Conservation (phyloP, 176 grass and related monocot species). For the Avena atlantica region DNA sequence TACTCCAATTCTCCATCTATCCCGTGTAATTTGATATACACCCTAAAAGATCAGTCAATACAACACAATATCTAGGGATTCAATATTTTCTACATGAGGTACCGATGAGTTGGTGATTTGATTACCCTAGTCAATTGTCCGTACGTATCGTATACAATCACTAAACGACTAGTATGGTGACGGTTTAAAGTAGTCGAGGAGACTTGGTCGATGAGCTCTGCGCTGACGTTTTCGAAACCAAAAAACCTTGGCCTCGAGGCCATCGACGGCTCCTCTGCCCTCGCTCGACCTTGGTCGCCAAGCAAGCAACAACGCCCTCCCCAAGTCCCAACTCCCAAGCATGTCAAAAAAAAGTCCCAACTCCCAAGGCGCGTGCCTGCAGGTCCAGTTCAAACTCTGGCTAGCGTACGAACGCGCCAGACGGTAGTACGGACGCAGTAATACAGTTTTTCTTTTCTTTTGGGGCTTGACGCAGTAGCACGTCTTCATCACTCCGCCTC, state of each 20-base stretch:
- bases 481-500: too few relatives aligned
- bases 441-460: too few relatives aligned
- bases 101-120: background rate
- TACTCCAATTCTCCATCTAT: too few relatives aligned
- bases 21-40: too few relatives aligned
- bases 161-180: background rate
- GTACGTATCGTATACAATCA: background rate
- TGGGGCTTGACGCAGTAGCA: too few relatives aligned
- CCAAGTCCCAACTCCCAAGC: too few relatives aligned
- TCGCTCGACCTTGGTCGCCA: background rate
- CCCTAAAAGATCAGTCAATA: background rate
- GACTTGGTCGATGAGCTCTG: background rate
- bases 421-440: too few relatives aligned
- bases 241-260: conserved; percentile 3
- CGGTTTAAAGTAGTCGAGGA: background rate
- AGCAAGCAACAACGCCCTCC: background rate
- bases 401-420: background rate
- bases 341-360: too few relatives aligned
- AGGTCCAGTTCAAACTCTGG: background rate
- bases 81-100: too few relatives aligned
- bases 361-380: background rate
- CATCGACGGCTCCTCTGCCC: background rate
- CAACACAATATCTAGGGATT: background rate
- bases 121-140: background rate
- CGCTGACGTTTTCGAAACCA: background rate